Base-by-base conservation (phyloP, 164 flowering plant genomes). In the Nymphaea thermarum region DNA sequence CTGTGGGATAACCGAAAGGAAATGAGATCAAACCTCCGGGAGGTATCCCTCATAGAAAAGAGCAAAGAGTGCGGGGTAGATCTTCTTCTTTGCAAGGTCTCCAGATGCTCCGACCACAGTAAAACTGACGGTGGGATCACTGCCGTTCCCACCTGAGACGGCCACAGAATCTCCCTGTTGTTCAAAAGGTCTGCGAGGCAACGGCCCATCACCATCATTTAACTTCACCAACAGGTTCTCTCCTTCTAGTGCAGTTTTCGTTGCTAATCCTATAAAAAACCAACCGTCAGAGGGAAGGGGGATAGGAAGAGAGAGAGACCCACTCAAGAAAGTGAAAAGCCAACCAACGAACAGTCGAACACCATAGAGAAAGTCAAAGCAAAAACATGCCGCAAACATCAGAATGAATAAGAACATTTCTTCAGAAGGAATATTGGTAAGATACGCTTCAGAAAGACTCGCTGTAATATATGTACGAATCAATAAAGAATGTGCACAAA, bases 61-160 rank as follows among this genome's bases (percentile, higher is more conserved):
- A 4, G 95, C 98, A 66, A 92, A 93, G 71, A 90, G 91, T 16
- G 96, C 98, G 63, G 98, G 98, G 74, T 90, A 90, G 63, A 90
- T 93, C 82, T 92, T 92, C 87, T 93, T 93, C 82, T 85, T 90
- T 47, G 98, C 98, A 76, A 93, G 93, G 78, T 93, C 98, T n/a
- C 98, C 98, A 44, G 98, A 93, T 4, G 98, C 98, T 62, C 98
- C 98, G 75, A 93, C 94, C 44, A 92, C 91, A 53, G 93, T 90
- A 45, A 92, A 88, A 71, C 93, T 90, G 68, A 90, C 87, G 74
- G 85, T 79, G 43, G 87, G 73, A 66, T 83, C 84, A 57, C 66
- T 68, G 41, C 69, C 63, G 1, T 69, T 75, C 5, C 42, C 12
- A 70, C 76, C 79, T 67, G 72, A 80, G 44, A 65, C 62, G 16